Evolutionary conservation across 2,329 filamentous ascomycete genomes (phyloP), one percentile per base, ranked within the genome.

Genomic region (Cryoendolithus antarcticus): DNA sequence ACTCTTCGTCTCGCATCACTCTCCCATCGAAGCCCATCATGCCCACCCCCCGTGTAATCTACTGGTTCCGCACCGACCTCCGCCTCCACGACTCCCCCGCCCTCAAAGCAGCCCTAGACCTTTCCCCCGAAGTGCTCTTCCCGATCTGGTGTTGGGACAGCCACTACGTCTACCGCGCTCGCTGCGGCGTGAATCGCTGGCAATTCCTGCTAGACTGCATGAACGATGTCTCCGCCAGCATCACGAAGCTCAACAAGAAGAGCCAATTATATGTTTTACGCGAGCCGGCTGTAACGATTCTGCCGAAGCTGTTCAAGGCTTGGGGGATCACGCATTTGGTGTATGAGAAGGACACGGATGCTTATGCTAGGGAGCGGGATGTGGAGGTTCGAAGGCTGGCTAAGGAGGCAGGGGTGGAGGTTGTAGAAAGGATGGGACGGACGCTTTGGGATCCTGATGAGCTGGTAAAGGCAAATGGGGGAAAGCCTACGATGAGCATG

Each of bases 81-180:
- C 76, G 82, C 12, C 71, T 88, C 2, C 81, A 86, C 60, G 82
- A 86, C 58, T 85, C 80, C 0, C 81, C 81, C 6, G 81, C 80
- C 1, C 64, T 88, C 19, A 71, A 77, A 55, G 80, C 80, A 2
- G 82, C 82, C 0, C 61, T 88, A 6, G 77, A 81, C 42, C 66
- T 86, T 5, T 67, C 81, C 1, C 80, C 82, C 1, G 82, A 86
- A 41, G 74, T 71, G 12, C 63, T 88, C 19, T 86, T 80, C 65
- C 82, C 81, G 1, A 72, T 86, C 34, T 88, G 82, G 69, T 84
- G 78, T 1, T 88, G 81, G 80, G 81, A 86, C 55, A 81, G 81
- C 41, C 80, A 86, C 56, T 86, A 86, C 54, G 80, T 86, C 19
- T 86, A 85, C 55, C 71, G 71, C 27, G 75, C 77, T 1, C 71